These are phyloP conservation scores for Mucor ambiguus DNA, from an alignment of 371 early-diverging fungal genomes.

Conservation along the genomic window DNA sequence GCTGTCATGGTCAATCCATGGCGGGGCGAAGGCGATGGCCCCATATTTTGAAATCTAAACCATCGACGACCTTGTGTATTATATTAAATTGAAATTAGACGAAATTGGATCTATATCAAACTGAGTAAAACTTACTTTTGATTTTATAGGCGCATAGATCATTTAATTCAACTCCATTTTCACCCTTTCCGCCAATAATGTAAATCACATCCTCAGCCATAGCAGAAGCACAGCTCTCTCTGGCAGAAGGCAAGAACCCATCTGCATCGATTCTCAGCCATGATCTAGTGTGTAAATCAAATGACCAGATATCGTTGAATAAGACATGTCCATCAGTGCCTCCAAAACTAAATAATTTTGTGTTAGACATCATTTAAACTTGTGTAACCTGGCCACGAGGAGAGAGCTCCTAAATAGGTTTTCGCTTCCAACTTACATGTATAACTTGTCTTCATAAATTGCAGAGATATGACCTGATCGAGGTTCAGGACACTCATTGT, in stretches of 20 bases:
- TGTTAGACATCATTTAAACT: conserved; percentile 20
- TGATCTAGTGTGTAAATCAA: conserved; percentile 53
- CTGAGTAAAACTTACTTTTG: conserved; percentile 43
- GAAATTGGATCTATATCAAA: neutral
- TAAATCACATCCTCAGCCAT: conserved; percentile 79
- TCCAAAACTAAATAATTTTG: conserved; percentile 58
- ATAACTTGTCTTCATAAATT: conserved; percentile 60
- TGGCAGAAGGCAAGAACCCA: conserved; percentile 68
- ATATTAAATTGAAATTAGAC: neutral
- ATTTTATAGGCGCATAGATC: conserved; percentile 79
- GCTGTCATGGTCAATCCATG: conserved; percentile 65
- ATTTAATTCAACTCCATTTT: conserved; percentile 61
- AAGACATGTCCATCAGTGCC: conserved; percentile 70
- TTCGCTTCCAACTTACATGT: conserved; percentile 51
- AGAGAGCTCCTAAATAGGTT: conserved; percentile 14
- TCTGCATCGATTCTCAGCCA: conserved; percentile 68
- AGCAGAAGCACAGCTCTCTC: conserved; percentile 67
- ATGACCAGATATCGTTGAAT: conserved; percentile 80
- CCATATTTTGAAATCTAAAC: conserved; percentile 77
- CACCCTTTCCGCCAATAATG: conserved; percentile 72
- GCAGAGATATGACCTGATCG: conserved; percentile 64
- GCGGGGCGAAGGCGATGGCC: conserved; percentile 69
- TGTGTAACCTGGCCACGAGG: conserved; percentile 27
- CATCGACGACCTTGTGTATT: conserved; percentile 43
- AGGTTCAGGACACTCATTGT: conserved; percentile 57